These are phyloP conservation scores for Poteriospumella lacustris DNA, from an alignment of 108 stramenopile species.

Conservation along the genomic window DNA sequence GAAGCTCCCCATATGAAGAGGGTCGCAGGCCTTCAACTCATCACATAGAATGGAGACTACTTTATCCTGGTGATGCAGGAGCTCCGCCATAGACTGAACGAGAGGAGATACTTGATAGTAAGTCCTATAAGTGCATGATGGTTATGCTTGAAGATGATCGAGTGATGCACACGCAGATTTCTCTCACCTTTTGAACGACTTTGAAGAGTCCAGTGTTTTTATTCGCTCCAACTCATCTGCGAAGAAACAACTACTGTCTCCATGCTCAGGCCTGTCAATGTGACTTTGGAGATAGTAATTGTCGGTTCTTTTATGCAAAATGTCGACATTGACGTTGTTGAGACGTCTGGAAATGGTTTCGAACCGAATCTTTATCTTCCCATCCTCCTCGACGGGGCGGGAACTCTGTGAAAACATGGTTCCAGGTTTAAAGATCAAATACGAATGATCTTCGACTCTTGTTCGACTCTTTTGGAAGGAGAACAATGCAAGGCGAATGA, in stretches of 20 bases:
- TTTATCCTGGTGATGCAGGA: neutral
- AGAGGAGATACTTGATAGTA: neutral
- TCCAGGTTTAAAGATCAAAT: no score
- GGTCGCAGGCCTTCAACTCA: neutral
- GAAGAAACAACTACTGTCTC: neutral
- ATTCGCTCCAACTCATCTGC: constrained; percentile 17
- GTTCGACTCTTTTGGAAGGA: no score
- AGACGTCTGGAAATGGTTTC: constrained; percentile 3
- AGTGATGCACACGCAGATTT: no score
- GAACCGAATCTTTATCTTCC: constrained; percentile 10
- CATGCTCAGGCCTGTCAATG: neutral
- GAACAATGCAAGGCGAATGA: no score
- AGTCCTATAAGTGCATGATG: neutral
- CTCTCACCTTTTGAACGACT: neutral
- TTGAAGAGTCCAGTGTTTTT: neutral
- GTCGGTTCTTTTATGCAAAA: constrained; percentile 13
- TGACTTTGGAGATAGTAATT: neutral
- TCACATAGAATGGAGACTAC: neutral
- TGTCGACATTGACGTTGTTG: constrained; percentile 6
- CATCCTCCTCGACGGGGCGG: neutral
- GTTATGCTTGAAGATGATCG: neutral
- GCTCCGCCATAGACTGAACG: constrained; percentile 16
- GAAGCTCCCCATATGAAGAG: neutral
- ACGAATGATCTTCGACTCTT: no score
- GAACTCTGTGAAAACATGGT: no score